Percentiles rank a stretch among this genome's conserved stretches.
Conservation (phyloP, 2,329 filamentous ascomycete species). For the Ustilaginoidea virens region DNA sequence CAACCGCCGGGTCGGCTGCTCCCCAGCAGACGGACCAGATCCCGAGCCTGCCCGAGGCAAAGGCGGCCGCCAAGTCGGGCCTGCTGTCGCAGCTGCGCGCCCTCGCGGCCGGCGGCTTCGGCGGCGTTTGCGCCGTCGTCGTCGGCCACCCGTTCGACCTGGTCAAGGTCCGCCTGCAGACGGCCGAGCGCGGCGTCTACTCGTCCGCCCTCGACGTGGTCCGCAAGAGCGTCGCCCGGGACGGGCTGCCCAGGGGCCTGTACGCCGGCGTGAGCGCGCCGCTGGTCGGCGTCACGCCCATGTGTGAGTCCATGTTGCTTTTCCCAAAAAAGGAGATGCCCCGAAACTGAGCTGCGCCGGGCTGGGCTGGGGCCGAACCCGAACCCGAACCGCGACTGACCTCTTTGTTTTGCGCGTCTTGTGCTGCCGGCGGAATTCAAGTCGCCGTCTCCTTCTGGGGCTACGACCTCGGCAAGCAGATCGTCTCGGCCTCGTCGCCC, state of each 20-base stretch:
- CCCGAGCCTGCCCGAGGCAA: slow-evolving; percentile 28
- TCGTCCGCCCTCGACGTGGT: slow-evolving; percentile 83
- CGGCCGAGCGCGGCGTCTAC: slow-evolving; percentile 87
- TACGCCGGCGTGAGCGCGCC: slow-evolving; percentile 97
- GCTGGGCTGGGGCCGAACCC: too few relatives aligned
- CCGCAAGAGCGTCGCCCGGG: slow-evolving; percentile 69
- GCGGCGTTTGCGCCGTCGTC: slow-evolving; percentile 83
- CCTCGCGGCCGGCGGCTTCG: slow-evolving; percentile 78
- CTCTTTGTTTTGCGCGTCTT: too few relatives aligned
- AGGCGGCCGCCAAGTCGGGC: slow-evolving; percentile 19
- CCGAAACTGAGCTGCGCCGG: too few relatives aligned
- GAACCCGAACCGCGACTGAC: too few relatives aligned
- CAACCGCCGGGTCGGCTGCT: slow-evolving; percentile 8
- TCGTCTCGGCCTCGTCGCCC: slow-evolving; percentile 56
- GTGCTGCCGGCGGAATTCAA: too few relatives aligned
- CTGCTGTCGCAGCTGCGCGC: slow-evolving; percentile 51
- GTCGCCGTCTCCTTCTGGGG: slow-evolving; percentile 66
- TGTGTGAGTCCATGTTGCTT: slow-evolving; percentile 60
- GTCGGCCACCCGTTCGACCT: slow-evolving; percentile 95
- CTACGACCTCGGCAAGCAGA: slow-evolving; percentile 86
- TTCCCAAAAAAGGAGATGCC: too few relatives aligned
- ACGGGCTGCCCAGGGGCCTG: slow-evolving; percentile 65
- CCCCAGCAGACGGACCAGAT: slow-evolving; percentile 22
- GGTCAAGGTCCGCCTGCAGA: slow-evolving; percentile 95
- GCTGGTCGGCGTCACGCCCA: slow-evolving; percentile 88